Percentiles rank a stretch among this genome's conserved stretches.
phyloP scores from a whole-genome alignment of 2,329 filamentous ascomycete genomes.

The Huntiella omanensis region DNA sequence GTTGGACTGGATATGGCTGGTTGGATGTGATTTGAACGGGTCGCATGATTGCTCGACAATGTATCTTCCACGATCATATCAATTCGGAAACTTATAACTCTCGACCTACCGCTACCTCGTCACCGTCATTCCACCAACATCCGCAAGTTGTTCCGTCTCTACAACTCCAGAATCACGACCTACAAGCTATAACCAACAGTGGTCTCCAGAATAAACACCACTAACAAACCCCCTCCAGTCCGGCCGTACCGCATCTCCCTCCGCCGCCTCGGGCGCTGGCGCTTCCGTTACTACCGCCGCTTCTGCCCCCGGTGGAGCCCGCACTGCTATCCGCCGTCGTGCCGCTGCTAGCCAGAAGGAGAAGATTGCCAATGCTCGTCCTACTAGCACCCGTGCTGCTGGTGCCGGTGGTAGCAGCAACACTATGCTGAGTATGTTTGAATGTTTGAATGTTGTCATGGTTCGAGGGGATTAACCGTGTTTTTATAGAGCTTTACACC shows the following conservation, averaged over 20 bases:
- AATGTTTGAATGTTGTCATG: not conserved
- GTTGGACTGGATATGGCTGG: too few relatives aligned
- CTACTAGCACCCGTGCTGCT: slow-evolving; percentile 78
- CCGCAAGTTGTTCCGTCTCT: not conserved
- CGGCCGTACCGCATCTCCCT: slow-evolving; percentile 37
- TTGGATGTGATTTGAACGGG: too few relatives aligned
- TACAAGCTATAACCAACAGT: too few relatives aligned
- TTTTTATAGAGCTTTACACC: slow-evolving; percentile 62
- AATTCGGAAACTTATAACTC: too few relatives aligned
- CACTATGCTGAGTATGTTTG: slow-evolving; percentile 90
- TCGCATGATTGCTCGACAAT: too few relatives aligned
- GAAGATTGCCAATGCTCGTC: slow-evolving; percentile 83
- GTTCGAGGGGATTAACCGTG: not conserved
- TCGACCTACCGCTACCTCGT: too few relatives aligned
- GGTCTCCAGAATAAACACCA: too few relatives aligned
- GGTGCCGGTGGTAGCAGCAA: slow-evolving; percentile 91
- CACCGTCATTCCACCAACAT: not conserved
- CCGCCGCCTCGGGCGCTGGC: slow-evolving; percentile 42
- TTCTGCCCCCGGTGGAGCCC: slow-evolving; percentile 67
- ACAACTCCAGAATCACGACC: not conserved
- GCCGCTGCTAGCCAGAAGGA: slow-evolving; percentile 95
- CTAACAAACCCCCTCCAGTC: not conserved
- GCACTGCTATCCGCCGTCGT: slow-evolving; percentile 85
- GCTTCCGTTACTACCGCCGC: slow-evolving; percentile 59
- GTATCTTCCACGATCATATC: too few relatives aligned